Percentiles rank a stretch among this genome's conserved stretches.
Conservation (phyloP, 1,284 basidiomycete genomes). For the Hymenochaete sp. region DNA sequence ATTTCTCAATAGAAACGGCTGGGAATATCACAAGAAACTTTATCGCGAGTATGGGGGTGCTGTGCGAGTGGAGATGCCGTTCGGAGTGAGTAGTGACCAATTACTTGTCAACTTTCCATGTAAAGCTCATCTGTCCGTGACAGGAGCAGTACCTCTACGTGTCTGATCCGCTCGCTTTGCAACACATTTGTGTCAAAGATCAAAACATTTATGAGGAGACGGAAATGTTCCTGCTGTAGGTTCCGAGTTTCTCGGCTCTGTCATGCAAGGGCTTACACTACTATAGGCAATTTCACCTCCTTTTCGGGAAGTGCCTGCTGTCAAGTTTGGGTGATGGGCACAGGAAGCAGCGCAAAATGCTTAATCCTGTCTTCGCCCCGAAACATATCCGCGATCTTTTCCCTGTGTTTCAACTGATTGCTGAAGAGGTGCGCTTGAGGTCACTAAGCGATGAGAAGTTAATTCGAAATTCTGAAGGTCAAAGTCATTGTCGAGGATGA, state of each 20-base stretch:
- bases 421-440: not conserved
- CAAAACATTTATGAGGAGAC: slow-evolving; percentile 22
- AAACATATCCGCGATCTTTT: slow-evolving; percentile 11
- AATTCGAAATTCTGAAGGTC: slow-evolving; percentile 15
- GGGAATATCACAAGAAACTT: slow-evolving; percentile 38
- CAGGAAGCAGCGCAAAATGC: slow-evolving; percentile 13
- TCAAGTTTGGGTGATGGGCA: slow-evolving; percentile 13
- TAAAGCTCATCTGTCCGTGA: not conserved
- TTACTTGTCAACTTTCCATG: no score
- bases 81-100: slow-evolving; percentile 37
- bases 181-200: slow-evolving; percentile 25
- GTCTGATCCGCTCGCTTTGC: slow-evolving; percentile 23
- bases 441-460: not conserved
- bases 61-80: slow-evolving; percentile 41
- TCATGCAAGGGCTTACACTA: not conserved
- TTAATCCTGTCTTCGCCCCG: slow-evolving; percentile 17
- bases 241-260: not conserved
- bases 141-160: slow-evolving; percentile 23
- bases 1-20: slow-evolving; percentile 37
- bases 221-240: slow-evolving; percentile 3
- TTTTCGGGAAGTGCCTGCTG: slow-evolving; percentile 8
- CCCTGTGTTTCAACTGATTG: slow-evolving; percentile 12
- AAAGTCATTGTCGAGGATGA: slow-evolving; percentile 19
- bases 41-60: slow-evolving; percentile 38
- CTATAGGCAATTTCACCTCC: slow-evolving; percentile 2